Evolutionary conservation across 1,284 basidiomycete genomes (phyloP), one percentile per base, ranked within the genome.

Genomic region (Rhizopogon parksii): DNA sequence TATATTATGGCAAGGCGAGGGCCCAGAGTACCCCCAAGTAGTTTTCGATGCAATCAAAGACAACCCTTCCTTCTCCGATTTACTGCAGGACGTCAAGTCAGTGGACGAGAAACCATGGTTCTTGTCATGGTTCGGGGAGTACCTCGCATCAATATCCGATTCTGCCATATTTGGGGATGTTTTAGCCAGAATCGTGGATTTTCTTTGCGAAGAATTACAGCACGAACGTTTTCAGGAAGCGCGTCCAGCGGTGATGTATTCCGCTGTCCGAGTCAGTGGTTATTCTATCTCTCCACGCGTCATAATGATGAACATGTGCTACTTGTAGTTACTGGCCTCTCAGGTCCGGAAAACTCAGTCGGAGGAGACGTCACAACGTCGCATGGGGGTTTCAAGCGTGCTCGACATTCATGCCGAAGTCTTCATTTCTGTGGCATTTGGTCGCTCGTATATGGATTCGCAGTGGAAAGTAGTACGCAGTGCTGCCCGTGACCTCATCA

Each of bases 41-140:
- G 76, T 91, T 1, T 85, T 93, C 59, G 88, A 87, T 57, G 78
- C 85, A n/a, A 78, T 94, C 60, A 89, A 86, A 65, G 83, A 88
- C 59, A 94, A 92, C 61, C 63, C 76, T 1, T 75, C 78, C 1
- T 89, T 83, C 60, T 64, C 73, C 36, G 64, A 73, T 15, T 62
- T 82, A 21, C 60, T 91, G 5, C 70, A 74, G 43, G 70, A 68
- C 3, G 53, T 61, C 9, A 60, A 66, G 40, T 54, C 67, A 6
- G 57, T 60, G 15, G 63, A 63, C 14, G 71, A 73, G 8, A 69
- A 68, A 49, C 66, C 71, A 6, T 76, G 77, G 72, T 70, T 72
- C 57, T 63, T 87, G 52, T 61, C 70, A 36, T 79, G 79, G 79
- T 79, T 83, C 56, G 65, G 70, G 38, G 76, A 80, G 49, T 84